phyloP scores from a whole-genome alignment of 768 basidiomycete species.

The Phlegmacium glaucopus region DNA sequence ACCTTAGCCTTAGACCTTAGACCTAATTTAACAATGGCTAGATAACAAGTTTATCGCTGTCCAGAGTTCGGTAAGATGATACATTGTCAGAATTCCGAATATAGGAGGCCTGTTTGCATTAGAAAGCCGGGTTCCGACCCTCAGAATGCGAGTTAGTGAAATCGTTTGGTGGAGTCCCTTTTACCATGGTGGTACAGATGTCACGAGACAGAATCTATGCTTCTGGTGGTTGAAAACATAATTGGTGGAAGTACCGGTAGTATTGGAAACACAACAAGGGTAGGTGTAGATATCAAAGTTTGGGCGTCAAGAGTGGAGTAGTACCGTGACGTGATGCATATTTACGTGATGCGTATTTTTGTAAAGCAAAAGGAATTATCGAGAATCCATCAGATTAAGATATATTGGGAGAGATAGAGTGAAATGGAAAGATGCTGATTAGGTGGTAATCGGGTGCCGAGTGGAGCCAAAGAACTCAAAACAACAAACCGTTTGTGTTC shows the following conservation, averaged over 20 bases:
- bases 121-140: no score
- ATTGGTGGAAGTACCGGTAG: neutral
- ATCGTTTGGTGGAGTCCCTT: no score
- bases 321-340: slow-evolving; percentile 8
- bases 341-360: neutral
- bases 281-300: neutral
- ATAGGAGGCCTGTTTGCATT: no score
- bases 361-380: neutral
- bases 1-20: no score
- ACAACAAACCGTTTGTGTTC: no score
- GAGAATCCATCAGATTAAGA: no score
- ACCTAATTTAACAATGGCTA: neutral
- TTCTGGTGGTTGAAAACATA: neutral
- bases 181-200: no score
- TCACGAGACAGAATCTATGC: neutral
- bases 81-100: no score
- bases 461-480: no score
- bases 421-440: neutral
- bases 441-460: no score
- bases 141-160: no score
- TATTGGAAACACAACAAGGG: neutral
- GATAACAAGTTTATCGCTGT: neutral
- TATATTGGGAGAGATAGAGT: neutral
- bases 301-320: neutral
- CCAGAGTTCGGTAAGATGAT: no score